A percentile compares a stretch with the other conserved stretches of the same genome.
These are phyloP conservation scores for Actinidia arguta DNA, from an alignment of 179 eudicot genomes.

Conservation along the genomic window DNA sequence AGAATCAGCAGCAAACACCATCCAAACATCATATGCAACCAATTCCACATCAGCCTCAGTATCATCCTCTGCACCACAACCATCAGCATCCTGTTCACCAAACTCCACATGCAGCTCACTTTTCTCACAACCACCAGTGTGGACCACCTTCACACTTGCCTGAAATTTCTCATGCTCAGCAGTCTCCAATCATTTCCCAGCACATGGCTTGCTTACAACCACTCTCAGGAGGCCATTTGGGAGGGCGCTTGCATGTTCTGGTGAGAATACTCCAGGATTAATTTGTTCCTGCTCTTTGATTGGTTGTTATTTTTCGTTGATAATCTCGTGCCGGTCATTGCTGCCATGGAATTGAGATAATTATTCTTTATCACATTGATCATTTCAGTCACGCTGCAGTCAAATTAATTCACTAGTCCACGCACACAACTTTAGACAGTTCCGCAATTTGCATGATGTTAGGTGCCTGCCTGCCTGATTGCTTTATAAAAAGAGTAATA, in stretches of 20 bases:
- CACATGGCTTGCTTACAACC: conserved; percentile 71
- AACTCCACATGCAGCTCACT: conserved; percentile 54
- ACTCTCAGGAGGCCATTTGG: conserved; percentile 59
- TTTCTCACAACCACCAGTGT: conserved; percentile 73
- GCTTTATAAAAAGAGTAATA: background rate
- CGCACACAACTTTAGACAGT: background rate
- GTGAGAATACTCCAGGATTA: conserved; percentile 36
- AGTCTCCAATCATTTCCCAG: conserved; percentile 58
- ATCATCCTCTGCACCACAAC: conserved; percentile 58
- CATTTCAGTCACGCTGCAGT: background rate
- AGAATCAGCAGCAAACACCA: conserved; percentile 62
- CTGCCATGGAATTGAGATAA: background rate
- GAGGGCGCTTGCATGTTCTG: conserved; percentile 72
- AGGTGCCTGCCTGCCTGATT: background rate
- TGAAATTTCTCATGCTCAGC: conserved; percentile 62
- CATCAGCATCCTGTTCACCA: conserved; percentile 60
- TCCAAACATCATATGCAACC: conserved; percentile 66
- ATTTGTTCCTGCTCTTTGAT: background rate
- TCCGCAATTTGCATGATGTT: background rate
- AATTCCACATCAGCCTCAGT: conserved; percentile 69
- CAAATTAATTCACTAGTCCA: conserved; percentile 6
- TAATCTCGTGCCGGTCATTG: background rate
- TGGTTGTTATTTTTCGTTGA: background rate
- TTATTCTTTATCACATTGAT: background rate
- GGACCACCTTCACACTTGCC: conserved; percentile 69